phyloP scores from a whole-genome alignment of 176 grass and related monocot species.

The Triticum timopheevii region DNA sequence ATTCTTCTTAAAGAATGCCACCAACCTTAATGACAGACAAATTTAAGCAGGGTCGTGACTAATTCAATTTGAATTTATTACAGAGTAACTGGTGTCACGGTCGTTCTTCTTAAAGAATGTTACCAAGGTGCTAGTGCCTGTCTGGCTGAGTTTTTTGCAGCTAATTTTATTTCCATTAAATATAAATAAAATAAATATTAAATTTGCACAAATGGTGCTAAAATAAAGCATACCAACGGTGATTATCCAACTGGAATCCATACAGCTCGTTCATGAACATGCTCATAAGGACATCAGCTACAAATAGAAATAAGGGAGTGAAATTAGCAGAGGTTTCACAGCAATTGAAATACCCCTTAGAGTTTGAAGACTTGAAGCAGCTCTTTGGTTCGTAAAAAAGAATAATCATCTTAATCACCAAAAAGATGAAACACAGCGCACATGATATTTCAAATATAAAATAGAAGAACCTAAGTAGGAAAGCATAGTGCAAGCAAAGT shows the following conservation, averaged over 20 bases:
- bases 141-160: neutral
- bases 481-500: slow-evolving; percentile 24
- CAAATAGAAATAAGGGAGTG: slow-evolving; percentile 33
- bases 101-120: neutral
- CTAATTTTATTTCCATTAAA: slow-evolving; percentile 8
- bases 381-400: neutral
- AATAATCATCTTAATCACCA: slow-evolving; percentile 22
- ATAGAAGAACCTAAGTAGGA: slow-evolving; percentile 12
- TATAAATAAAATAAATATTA: neutral
- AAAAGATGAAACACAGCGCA: neutral
- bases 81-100: neutral
- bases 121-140: neutral
- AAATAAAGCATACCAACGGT: slow-evolving; percentile 63
- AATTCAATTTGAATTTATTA: neutral
- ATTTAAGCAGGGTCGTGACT: neutral
- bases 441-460: slow-evolving; percentile 16
- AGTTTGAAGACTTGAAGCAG: neutral
- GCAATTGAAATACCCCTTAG: slow-evolving; percentile 1
- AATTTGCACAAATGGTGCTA: slow-evolving; percentile 6
- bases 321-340: neutral
- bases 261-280: slow-evolving; percentile 99
- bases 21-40: neutral
- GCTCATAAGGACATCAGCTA: slow-evolving; percentile 86
- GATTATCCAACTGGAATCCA: slow-evolving; percentile 89
- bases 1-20: neutral